phyloP scores from a whole-genome alignment of 306 rosid genomes.

The Trichosanthes cucumerina region DNA sequence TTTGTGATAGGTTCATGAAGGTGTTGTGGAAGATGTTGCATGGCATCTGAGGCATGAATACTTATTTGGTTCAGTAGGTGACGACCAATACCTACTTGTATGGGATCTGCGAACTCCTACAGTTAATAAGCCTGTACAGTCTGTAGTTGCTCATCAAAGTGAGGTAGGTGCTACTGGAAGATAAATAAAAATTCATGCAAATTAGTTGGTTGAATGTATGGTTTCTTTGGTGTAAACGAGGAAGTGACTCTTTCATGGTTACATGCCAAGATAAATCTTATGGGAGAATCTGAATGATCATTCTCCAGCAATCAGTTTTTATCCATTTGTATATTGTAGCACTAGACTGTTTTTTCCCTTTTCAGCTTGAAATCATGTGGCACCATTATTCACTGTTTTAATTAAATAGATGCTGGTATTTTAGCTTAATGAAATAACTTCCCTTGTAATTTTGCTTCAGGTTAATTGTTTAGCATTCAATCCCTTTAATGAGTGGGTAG shows the following conservation, averaged over 20 bases:
- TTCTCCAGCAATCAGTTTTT: neutral
- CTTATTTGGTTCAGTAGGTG: constrained; percentile 97
- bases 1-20: constrained; percentile 64
- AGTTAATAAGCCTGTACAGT: constrained; percentile 76
- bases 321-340: neutral
- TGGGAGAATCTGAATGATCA: neutral
- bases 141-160: constrained; percentile 89
- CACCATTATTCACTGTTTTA: neutral
- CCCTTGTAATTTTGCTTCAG: constrained; percentile 24
- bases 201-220: neutral
- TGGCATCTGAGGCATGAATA: constrained; percentile 99
- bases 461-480: constrained; percentile 97
- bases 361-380: neutral
- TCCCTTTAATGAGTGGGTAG: constrained; percentile 96
- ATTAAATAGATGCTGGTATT: neutral
- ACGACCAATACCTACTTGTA: constrained; percentile 75
- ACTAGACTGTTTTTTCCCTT: neutral
- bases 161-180: constrained; percentile 42
- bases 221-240: neutral
- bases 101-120: constrained; percentile 93
- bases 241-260: neutral
- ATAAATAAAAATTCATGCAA: neutral
- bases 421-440: neutral
- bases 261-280: neutral
- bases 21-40: constrained; percentile 96